Evolutionary conservation across 345 rosid genomes (phyloP).

Genomic region (Eucalyptus curtisii): DNA sequence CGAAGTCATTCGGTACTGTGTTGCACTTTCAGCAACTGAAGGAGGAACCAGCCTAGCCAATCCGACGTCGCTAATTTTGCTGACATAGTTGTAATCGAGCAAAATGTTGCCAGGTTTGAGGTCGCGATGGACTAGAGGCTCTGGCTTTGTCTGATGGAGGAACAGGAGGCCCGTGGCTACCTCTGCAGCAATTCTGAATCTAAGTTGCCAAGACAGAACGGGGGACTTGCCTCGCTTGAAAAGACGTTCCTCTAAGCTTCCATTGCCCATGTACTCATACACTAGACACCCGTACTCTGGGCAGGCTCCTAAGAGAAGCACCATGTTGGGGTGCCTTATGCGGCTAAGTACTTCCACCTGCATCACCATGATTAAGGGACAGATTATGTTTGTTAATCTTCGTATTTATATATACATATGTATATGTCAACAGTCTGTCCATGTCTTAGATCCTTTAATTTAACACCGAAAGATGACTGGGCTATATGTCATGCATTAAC

Average conservation of each 20-base stretch:
- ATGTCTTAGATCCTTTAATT: not conserved
- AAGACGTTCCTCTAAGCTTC: constrained; percentile 82
- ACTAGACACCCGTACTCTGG: constrained; percentile 85
- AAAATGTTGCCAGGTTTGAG: constrained; percentile 87
- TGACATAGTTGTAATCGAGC: constrained; percentile 69
- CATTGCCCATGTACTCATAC: constrained; percentile 84
- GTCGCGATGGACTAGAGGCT: constrained; percentile 96
- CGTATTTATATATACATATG: not conserved
- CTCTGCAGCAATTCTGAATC: constrained; percentile 86
- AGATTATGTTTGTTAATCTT: not conserved
- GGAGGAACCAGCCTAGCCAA: constrained; percentile 82
- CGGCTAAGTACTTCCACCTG: constrained; percentile 87
- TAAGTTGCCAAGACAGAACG: constrained; percentile 69
- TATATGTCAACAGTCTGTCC: not conserved
- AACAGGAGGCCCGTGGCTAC: constrained; percentile 75
- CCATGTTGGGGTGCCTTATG: constrained; percentile 96
- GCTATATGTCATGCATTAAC: not conserved
- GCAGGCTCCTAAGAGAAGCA: constrained; percentile 90
- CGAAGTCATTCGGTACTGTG: constrained; percentile 63
- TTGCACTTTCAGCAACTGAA: constrained; percentile 51
- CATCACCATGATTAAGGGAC: not conserved
- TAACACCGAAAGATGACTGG: not conserved
- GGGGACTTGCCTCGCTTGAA: constrained; percentile 35
- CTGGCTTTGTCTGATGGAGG: constrained; percentile 93
- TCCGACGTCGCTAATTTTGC: constrained; percentile 87